Evolutionary conservation across 805 yeast genomes (phyloP), one percentile per base, ranked within the genome.

Genomic region (Cyberlindnera euphorbiiphila): DNA sequence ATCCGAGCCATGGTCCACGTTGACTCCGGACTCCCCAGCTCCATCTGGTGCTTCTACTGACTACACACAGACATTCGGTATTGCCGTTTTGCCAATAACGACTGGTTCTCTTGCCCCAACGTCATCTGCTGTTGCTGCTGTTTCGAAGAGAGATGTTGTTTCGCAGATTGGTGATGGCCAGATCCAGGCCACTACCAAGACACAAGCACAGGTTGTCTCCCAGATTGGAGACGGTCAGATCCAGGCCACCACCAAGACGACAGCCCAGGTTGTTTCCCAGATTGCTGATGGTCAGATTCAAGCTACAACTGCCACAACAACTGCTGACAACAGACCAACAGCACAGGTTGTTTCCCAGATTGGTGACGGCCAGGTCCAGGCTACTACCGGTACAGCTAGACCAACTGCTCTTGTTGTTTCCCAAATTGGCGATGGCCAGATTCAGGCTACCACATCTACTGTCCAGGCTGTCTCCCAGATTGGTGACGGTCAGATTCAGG

Each of bases 361-460:
- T 42, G 71, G 68, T 49, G 83, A 77, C 49, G 81, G 81, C 55
- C 81, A 76, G 61, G 64, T 75, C 55, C 81, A 62, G 45, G 66
- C 72, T 14, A 39, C 46, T 9, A 39, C 47, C 30, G 63, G 69
- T 36, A 38, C 53, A 17, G 31, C 54, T 12, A n/a, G n/a, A n/a
- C n/a, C n/a, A n/a, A 39, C 71, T 26, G 58, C 71, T 50, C 18
- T 27, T 17, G 45, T 19, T 25, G 44, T 36, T n/a, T 47, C 51
- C 20, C 51, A 47, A 39, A 48, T 48, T 24, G 29, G 36, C 22
- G 53, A 49, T 32, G 53, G 53, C 33, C 53, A 49, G 41, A 43
- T 49, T 37, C 53, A 49, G 47, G 53, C 53, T 27, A 34, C 54
- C 23, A 39, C 32, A 15, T 29, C 40, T 19, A 23, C 29, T 18